Conservation (phyloP, 23 red algal genomes). For the Gracilaria domingensis region DNA sequence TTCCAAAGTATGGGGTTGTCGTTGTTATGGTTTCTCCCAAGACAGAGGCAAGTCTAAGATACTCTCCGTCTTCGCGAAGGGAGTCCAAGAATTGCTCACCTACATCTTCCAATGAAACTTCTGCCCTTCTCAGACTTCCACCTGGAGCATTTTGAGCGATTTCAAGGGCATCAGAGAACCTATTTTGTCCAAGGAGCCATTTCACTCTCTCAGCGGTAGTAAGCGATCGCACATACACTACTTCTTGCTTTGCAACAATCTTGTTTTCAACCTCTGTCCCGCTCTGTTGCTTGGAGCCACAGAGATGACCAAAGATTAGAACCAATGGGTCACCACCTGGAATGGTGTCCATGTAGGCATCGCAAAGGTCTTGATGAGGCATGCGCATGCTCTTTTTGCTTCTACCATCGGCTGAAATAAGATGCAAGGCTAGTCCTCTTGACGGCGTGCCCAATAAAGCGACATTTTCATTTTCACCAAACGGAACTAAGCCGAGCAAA, state of each 20-base stretch:
- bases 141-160: constrained; percentile 73
- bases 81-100: constrained; percentile 84
- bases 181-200: constrained; percentile 74
- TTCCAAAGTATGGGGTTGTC: constrained; percentile 65
- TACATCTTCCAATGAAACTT: constrained; percentile 76
- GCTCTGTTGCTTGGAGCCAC: neutral
- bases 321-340: constrained; percentile 74
- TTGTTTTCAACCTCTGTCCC: neutral
- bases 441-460: constrained; percentile 59
- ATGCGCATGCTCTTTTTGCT: constrained; percentile 67
- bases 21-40: constrained; percentile 73
- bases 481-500: constrained; percentile 54
- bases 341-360: constrained; percentile 61
- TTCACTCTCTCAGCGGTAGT: constrained; percentile 74
- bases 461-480: constrained; percentile 53
- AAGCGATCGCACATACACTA: constrained; percentile 59
- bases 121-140: constrained; percentile 64
- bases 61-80: constrained; percentile 63
- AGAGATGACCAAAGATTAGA: constrained; percentile 56
- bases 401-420: constrained; percentile 29
- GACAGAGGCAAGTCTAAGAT: constrained; percentile 59
- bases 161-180: constrained; percentile 76
- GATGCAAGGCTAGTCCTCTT: constrained; percentile 32
- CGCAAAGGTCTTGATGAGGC: constrained; percentile 41
- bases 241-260: neutral